These are phyloP conservation scores for Lactuca sativa DNA, from an alignment of 129 eudicot species.

Conservation along the genomic window DNA sequence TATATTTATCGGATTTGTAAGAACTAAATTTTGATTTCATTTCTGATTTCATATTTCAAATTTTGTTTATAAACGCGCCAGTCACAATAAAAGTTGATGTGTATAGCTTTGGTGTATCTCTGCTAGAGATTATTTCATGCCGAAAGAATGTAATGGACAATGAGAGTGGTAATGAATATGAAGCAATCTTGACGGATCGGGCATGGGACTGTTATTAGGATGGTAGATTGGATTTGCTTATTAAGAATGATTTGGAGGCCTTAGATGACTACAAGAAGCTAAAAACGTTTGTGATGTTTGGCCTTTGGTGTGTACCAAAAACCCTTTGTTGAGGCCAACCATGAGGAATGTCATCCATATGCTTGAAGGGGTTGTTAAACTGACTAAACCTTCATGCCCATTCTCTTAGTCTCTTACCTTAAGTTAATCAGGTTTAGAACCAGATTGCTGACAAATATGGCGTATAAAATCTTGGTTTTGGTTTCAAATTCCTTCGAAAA, in stretches of 20 bases:
- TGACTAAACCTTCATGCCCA: conserved; percentile 42
- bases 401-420: conserved; percentile 7
- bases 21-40: no score
- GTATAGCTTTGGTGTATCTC: conserved; percentile 44
- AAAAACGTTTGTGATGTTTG: conserved; percentile 44
- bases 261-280: conserved; percentile 19
- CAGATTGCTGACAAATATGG: no score
- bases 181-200: conserved; percentile 32
- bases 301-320: conserved; percentile 56
- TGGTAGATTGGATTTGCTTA: conserved; percentile 17
- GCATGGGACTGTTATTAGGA: conserved; percentile 42
- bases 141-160: conserved; percentile 14
- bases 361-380: conserved; percentile 49
- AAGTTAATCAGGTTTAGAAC: neutral
- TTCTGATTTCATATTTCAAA: no score
- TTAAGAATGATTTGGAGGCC: conserved; percentile 26
- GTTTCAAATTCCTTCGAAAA: no score
- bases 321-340: conserved; percentile 37
- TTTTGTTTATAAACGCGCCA: conserved; percentile 31
- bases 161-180: conserved; percentile 14
- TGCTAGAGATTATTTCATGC: conserved; percentile 50
- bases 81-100: conserved; percentile 51
- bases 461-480: no score
- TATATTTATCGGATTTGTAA: no score
- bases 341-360: conserved; percentile 51